Conservation (phyloP, 2,329 filamentous ascomycete species). For the Diaporthe sp. region DNA sequence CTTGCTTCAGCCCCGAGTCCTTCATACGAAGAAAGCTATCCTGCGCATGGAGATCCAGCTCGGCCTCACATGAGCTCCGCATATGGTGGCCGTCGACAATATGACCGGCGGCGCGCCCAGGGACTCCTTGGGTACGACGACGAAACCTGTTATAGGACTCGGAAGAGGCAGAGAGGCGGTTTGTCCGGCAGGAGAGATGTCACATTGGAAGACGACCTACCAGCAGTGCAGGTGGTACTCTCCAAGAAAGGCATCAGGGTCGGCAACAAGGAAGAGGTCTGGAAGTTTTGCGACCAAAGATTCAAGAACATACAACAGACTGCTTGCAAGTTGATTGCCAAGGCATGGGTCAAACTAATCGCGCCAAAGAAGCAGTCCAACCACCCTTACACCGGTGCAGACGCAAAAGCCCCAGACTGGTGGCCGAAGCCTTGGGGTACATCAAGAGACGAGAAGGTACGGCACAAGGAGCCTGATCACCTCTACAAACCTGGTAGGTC, state of each 20-base stretch:
- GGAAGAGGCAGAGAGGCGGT: slow-evolving; percentile 54
- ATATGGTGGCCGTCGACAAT: slow-evolving; percentile 46
- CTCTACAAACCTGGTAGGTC: slow-evolving; percentile 64
- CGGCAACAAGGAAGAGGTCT: slow-evolving; percentile 67
- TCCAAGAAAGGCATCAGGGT: slow-evolving; percentile 64
- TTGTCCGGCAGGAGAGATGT: slow-evolving; percentile 51
- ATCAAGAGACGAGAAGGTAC: slow-evolving; percentile 67
- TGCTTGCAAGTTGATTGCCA: slow-evolving; percentile 79
- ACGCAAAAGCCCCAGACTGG: slow-evolving; percentile 75
- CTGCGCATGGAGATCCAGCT: slow-evolving; percentile 43
- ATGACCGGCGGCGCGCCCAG: slow-evolving; percentile 48
- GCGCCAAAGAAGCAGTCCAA: slow-evolving; percentile 84
- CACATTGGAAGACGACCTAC: slow-evolving; percentile 57
- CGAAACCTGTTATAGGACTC: slow-evolving; percentile 49
- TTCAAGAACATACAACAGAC: slow-evolving; percentile 79
- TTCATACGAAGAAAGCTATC: slow-evolving; percentile 43
- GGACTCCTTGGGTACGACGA: slow-evolving; percentile 47
- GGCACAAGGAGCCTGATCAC: slow-evolving; percentile 82
- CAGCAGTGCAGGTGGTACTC: slow-evolving; percentile 52
- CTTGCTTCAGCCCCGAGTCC: slow-evolving; percentile 38
- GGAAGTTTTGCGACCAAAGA: slow-evolving; percentile 71
- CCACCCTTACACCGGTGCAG: slow-evolving; percentile 78
- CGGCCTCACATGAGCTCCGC: slow-evolving; percentile 42
- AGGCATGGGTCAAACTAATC: slow-evolving; percentile 81
- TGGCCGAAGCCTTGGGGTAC: slow-evolving; percentile 72